Conservation (phyloP, 2,329 filamentous ascomycete genomes). For the Bimuria novae-zelandiae region DNA sequence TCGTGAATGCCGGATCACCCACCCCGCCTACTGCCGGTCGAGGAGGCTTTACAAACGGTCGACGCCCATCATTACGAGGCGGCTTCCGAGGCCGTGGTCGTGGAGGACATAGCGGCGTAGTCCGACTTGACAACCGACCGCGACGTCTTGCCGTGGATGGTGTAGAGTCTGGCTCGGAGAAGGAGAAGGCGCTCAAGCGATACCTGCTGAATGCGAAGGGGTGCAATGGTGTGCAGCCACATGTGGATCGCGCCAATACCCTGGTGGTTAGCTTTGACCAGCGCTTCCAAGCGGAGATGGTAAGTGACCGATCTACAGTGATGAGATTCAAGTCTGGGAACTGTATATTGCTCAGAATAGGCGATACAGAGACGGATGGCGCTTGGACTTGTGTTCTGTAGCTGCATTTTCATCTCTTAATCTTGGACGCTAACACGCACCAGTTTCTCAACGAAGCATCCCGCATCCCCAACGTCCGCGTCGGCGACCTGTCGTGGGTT, state of each 20-base stretch:
- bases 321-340: too few species aligned
- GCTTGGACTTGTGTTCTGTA: too few species aligned
- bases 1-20: slow-evolving; percentile 58
- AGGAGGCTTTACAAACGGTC: neutral
- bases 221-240: slow-evolving; percentile 43
- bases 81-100: slow-evolving; percentile 47
- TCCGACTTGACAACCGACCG: slow-evolving; percentile 75
- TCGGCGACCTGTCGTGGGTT: slow-evolving; percentile 71
- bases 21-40: slow-evolving; percentile 17
- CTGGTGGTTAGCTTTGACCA: slow-evolving; percentile 51
- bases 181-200: slow-evolving; percentile 72
- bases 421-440: neutral
- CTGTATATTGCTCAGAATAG: too few species aligned
- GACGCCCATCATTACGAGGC: neutral
- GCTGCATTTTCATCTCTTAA: too few species aligned
- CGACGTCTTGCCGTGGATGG: slow-evolving; percentile 68
- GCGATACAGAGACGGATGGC: too few species aligned
- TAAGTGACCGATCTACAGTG: slow-evolving; percentile 23
- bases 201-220: slow-evolving; percentile 62
- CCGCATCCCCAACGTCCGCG: slow-evolving; percentile 66
- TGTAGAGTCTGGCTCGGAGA: slow-evolving; percentile 63
- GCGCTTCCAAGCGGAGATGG: slow-evolving; percentile 67
- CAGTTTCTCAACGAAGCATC: slow-evolving; percentile 59
- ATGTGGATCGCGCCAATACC: slow-evolving; percentile 45
- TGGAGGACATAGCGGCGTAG: slow-evolving; percentile 52